These are phyloP conservation scores for Pelargonium australe DNA, from an alignment of 441 rosid species.

Conservation along the genomic window DNA sequence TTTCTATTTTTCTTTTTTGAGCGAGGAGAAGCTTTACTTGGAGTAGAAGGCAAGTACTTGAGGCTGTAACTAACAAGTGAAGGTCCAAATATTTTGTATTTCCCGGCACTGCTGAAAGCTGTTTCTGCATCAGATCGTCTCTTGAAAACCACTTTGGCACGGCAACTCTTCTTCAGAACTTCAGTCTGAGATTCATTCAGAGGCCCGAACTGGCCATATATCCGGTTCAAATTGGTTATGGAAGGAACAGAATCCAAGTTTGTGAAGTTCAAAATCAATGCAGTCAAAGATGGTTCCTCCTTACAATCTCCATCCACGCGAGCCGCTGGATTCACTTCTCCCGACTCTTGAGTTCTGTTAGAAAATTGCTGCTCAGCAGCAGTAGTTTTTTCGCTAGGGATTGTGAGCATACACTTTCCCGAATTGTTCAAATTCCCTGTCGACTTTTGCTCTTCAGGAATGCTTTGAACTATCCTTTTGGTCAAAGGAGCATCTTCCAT, in stretches of 20 bases:
- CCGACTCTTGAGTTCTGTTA: conserved; percentile 18
- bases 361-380: conserved; percentile 16
- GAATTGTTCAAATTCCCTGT: conserved; percentile 13
- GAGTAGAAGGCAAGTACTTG: conserved; percentile 32
- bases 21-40: conserved; percentile 18
- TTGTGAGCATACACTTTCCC: neutral
- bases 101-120: conserved; percentile 70
- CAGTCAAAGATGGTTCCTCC: conserved; percentile 31
- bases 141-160: conserved; percentile 59
- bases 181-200: conserved; percentile 41
- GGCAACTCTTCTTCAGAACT: conserved; percentile 47
- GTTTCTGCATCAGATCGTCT: conserved; percentile 54
- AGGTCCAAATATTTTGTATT: conserved; percentile 65
- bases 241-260: conserved; percentile 46
- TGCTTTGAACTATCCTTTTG: conserved; percentile 17
- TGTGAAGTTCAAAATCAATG: conserved; percentile 58
- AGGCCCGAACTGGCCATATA: conserved; percentile 54
- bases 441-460: conserved; percentile 19
- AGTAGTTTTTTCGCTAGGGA: conserved; percentile 4
- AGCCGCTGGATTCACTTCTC: conserved; percentile 17
- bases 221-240: conserved; percentile 41
- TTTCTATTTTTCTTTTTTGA: conserved; percentile 21
- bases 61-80: conserved; percentile 67
- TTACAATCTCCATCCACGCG: conserved; percentile 12
- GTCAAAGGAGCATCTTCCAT: conserved; percentile 26